Percentiles rank a stretch among this genome's conserved stretches.
Evolutionary conservation across 2,329 filamentous ascomycete genomes (phyloP).

Genomic region (Phaeoacremonium minimum): DNA sequence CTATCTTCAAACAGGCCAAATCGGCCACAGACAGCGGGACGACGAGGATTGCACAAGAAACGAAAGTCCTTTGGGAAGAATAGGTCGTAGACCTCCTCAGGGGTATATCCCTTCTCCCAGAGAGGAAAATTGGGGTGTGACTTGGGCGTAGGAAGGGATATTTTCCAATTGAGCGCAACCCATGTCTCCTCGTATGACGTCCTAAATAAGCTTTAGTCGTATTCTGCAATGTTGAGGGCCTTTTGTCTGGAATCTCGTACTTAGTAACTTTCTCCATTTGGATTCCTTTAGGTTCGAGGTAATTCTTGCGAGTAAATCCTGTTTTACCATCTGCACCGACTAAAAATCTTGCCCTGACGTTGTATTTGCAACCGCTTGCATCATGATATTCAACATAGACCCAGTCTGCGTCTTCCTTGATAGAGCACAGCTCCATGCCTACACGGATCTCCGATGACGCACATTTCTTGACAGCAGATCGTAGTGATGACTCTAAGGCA

Average conservation of each 20-base stretch:
- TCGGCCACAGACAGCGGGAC: constrained; percentile 36
- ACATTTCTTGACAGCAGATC: too few relatives aligned
- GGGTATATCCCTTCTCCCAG: constrained; percentile 39
- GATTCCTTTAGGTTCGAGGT: constrained; percentile 35
- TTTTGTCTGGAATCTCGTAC: too few relatives aligned
- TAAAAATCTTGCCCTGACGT: constrained; percentile 12
- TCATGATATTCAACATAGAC: not conserved
- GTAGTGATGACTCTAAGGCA: constrained; percentile 14
- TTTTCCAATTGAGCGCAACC: constrained; percentile 41
- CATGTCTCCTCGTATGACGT: constrained; percentile 34
- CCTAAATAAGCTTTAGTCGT: too few relatives aligned
- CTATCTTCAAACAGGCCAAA: constrained; percentile 34
- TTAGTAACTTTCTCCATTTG: constrained; percentile 22
- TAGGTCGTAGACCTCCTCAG: constrained; percentile 33
- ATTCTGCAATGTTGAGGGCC: too few relatives aligned
- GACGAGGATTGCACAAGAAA: constrained; percentile 35
- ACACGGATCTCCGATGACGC: not conserved
- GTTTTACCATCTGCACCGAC: constrained; percentile 43
- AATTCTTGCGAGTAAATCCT: constrained; percentile 38
- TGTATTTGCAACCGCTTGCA: not conserved
- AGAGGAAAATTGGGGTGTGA: constrained; percentile 43
- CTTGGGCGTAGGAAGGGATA: constrained; percentile 35
- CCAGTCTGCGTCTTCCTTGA: not conserved
- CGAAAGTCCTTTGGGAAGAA: constrained; percentile 26
- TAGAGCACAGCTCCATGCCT: not conserved